Base-by-base conservation (phyloP, 164 flowering plant genomes). In the Protea cynaroides region DNA sequence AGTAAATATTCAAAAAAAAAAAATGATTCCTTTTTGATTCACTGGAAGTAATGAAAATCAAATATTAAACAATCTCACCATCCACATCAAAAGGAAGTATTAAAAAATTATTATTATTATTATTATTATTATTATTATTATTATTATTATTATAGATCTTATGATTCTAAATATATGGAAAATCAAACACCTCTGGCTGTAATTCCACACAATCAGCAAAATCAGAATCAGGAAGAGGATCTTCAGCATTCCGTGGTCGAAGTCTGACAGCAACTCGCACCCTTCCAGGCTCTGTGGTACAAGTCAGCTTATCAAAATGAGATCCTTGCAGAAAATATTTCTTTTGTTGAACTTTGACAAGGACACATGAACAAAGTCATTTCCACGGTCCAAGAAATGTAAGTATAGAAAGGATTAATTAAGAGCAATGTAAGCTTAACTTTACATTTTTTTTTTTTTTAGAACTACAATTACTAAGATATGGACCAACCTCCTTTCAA, bases 211-310 rank as follows among this genome's bases (percentile, higher is more conserved):
- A 88, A 69, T 92, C 96, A 63, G 82, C 79, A 85, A 78, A 88
- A 75, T 92, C 98, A 72, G 88, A 83, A 75, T 88, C 92, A 25
- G 76, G 73, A 25, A 78, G 54, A 29, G 75, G 84, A 60, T 89
- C 98, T 63, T 85, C 84, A 23, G 81, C 75, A 78, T 86, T 90
- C 81, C 73, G 79, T 24, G 98, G 98, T 43, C 98, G 82, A 69
- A 92, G 74, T 72, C 98, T 84, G 18, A 92, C 86, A 52, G 95
- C 79, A 71, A 92, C 98, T 74, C 98, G 82, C 54, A 92, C 98
- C 70, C 98, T 85, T 65, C 80, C 84, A 68, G 81, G 69, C 72
- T 83, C 96, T 92, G 65, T 59, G 59, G 19, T 25, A 63, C 25
- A 22, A 23, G 24, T n/a, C 25, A 54, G 8, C 61, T 56, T 61